phyloP scores from a whole-genome alignment of 208 protist genomes.

The Leishmania turanica region DNA sequence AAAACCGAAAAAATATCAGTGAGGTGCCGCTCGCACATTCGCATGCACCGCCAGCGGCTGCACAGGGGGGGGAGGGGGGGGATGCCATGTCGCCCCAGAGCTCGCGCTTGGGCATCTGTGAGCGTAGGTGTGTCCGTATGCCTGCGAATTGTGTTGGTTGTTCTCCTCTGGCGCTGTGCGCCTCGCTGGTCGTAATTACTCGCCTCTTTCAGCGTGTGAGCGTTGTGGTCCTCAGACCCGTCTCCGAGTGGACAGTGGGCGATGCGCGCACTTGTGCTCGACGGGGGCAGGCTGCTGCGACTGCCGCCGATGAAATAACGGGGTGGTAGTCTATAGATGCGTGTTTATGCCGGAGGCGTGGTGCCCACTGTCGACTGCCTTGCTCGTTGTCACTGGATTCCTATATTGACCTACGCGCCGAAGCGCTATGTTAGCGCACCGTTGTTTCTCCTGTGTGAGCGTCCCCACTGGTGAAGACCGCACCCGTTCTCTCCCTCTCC shows the following conservation, averaged over 20 bases:
- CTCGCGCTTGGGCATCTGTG: neutral
- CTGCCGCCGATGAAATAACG: neutral
- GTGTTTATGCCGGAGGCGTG: neutral
- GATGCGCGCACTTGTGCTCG: neutral
- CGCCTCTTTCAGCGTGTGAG: neutral
- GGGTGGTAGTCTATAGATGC: neutral
- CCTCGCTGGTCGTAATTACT: neutral
- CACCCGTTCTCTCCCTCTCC: neutral
- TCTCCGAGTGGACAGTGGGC: no score
- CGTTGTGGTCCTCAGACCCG: neutral
- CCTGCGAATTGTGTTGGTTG: neutral
- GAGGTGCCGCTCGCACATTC: neutral
- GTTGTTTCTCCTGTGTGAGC: neutral
- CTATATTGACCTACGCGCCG: neutral
- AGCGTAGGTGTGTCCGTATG: neutral
- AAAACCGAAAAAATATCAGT: neutral
- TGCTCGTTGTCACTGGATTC: neutral
- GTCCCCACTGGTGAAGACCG: neutral
- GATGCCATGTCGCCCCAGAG: neutral
- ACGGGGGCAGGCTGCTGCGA: neutral
- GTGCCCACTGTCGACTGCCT: neutral
- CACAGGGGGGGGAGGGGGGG: neutral
- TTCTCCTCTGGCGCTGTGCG: neutral
- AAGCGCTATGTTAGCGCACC: neutral
- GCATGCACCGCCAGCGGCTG: neutral